These are phyloP conservation scores for Aspergillus affinis DNA, from an alignment of 495 filamentous ascomycete species.

Conservation along the genomic window DNA sequence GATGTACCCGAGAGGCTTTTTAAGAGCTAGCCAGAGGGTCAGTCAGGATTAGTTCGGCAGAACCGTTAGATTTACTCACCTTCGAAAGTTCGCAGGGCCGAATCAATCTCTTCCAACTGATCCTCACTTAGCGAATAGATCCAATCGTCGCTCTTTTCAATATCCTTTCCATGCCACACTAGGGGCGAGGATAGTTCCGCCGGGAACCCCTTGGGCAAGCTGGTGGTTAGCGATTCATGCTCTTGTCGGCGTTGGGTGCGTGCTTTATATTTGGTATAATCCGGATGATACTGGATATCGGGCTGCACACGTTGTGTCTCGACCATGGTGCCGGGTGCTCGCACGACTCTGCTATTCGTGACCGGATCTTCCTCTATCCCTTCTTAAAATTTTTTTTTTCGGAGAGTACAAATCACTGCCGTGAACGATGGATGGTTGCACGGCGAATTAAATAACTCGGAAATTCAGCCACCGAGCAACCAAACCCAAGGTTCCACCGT, in stretches of 20 bases:
- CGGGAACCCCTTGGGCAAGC: constrained; percentile 49
- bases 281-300: constrained; percentile 44
- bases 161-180: constrained; percentile 53
- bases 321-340: not conserved
- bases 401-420: too few relatives aligned
- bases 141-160: constrained; percentile 51
- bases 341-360: too few relatives aligned
- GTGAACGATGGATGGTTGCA: too few relatives aligned
- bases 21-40: constrained; percentile 27
- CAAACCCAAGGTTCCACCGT: too few relatives aligned
- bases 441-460: too few relatives aligned
- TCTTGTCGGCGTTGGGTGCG: constrained; percentile 43
- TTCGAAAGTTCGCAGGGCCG: constrained; percentile 51
- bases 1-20: constrained; percentile 43
- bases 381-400: too few relatives aligned
- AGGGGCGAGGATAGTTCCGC: constrained; percentile 40
- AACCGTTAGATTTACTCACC: constrained; percentile 22
- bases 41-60: not conserved
- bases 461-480: too few relatives aligned
- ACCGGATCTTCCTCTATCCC: too few relatives aligned
- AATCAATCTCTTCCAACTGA: constrained; percentile 51
- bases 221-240: constrained; percentile 30
- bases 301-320: not conserved
- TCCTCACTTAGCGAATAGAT: constrained; percentile 43
- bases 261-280: constrained; percentile 49